Evolutionary conservation across 176 grass and related monocot species (phyloP), one percentile per base, ranked within the genome.

Genomic region (Oryza glaberrima): DNA sequence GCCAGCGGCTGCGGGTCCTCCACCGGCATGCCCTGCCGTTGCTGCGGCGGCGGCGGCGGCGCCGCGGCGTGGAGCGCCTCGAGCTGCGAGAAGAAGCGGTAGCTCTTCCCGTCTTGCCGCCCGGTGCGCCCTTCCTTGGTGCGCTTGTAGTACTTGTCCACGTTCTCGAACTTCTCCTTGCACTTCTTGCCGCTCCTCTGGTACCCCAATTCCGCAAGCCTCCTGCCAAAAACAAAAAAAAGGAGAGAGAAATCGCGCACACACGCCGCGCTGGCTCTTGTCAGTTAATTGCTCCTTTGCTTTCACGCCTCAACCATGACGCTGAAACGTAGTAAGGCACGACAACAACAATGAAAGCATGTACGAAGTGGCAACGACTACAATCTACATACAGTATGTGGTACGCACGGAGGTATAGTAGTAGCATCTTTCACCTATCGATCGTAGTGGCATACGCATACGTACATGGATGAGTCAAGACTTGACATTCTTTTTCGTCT

Each of bases 71-170:
- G 91, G 77, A 98, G 76, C 8, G 90, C 93, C 82, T 98, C 92
- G 1, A 95, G 89, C 69, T 98, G 84, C 10, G 82, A 85, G 45
- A 98, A 98, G 84, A 98, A 98, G 28, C 93, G 92, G 93, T 98
- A 98, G 89, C 91, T 98, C 83, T 94, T 95, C 54, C 96, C 96
- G 80, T 98, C 96, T 76, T 95, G 93, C 54, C 94, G 54, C 0
- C 96, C 96, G 25, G 93, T 83, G 13, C 91, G 93, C 34, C 96
- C 87, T 70, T 94, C 96, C 86, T 98, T 98, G 12, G 96, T 98
- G 77, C 96, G 96, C 91, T 98, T 98, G 91, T 98, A 98, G 89
- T 98, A 98, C 89, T 98, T 98, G 78, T 95, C 89, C 43, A 98
- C 93, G 86, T 98, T 98, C 91, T 98, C 93, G 69, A 98, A 98